Percentiles rank a stretch among this genome's conserved stretches.
phyloP scores from a whole-genome alignment of 495 filamentous ascomycete species.

The Echria macrotheca region DNA sequence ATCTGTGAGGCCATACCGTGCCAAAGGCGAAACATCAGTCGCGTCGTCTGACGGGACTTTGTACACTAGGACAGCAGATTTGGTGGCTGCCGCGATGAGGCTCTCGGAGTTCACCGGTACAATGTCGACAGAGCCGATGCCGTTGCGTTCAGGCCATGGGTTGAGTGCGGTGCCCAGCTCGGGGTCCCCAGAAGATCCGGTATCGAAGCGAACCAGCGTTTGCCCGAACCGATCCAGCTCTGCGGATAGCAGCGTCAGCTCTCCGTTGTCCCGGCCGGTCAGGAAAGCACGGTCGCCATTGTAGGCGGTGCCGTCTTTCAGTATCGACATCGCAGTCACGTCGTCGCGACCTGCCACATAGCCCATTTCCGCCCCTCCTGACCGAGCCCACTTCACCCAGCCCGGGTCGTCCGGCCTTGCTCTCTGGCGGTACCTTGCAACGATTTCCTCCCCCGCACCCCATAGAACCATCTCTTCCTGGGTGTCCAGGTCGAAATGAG shows the following conservation, averaged over 20 bases:
- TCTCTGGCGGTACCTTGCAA: constrained; percentile 28
- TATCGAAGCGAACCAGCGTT: constrained; percentile 23
- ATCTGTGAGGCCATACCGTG: constrained; percentile 17
- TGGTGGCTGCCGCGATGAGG: constrained; percentile 23
- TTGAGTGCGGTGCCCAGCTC: background rate
- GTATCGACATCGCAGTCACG: constrained; percentile 31
- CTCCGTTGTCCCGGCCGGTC: constrained; percentile 40
- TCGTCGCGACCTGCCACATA: constrained; percentile 36
- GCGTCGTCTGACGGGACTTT: constrained; percentile 15
- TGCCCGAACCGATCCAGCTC: constrained; percentile 30
- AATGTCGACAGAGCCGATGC: constrained; percentile 35
- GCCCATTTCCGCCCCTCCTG: constrained; percentile 22
- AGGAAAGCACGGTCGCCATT: constrained; percentile 25
- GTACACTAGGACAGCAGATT: constrained; percentile 29
- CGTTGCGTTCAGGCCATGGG: constrained; percentile 13
- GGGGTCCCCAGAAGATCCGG: background rate
- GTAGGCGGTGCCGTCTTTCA: constrained; percentile 18
- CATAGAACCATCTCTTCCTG: constrained; percentile 38
- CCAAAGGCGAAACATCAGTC: constrained; percentile 10
- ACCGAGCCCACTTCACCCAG: constrained; percentile 26
- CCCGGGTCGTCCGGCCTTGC: constrained; percentile 5
- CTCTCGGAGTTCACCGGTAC: constrained; percentile 2
- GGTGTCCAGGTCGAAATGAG: constrained; percentile 23
- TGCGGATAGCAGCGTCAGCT: constrained; percentile 34
- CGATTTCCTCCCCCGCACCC: constrained; percentile 42